Base-by-base conservation (phyloP, 2,329 filamentous ascomycete species). In the Colletotrichum gloeosporioides region DNA sequence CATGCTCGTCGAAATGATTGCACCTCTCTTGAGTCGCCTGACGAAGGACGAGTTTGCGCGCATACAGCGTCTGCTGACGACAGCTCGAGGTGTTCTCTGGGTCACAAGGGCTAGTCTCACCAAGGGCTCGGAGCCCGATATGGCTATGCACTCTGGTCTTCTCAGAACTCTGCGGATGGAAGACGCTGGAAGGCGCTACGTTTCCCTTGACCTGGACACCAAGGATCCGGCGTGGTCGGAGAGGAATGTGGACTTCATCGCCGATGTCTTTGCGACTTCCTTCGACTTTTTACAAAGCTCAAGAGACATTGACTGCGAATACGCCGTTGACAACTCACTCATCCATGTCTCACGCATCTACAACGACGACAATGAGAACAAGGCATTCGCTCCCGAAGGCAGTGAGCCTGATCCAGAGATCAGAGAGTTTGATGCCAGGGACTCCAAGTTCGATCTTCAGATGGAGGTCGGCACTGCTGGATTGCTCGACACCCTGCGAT, bases 401-500 rank as follows among this genome's bases (percentile, higher is more conserved):
- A 4, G 7, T 15, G 59, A 65, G 3, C 39, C n/a, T 2, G 57
- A 70, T 10, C 59, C 59, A 2, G 32, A 74, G 22, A 18, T 71
- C 32, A 49, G 36, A 36, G 44, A 32, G 1, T 74, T 74, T 5
- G 7, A 12, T 1, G 2, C n/a, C 27, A 25, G 12, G 1, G 32
- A 32, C 13, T 22, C n/a, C 6, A 18, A 13, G 15, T 13, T 27
- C 4, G 27, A 39, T 31, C 62, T 75, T 3, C 27, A 68, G 8
- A 74, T 82, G 44, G 70, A 75, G 2, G 67, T 80, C 1, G 79
- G 77, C 1, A 77, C 75, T 6, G 68, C 76, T n/a, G 81, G 82
- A 4, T 59, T 70, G 4, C 75, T 82, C 3, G 79, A 81, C 44
- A 80, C 78, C 1, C 62, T 83, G 8, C 77, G 73, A 5, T 82